phyloP scores from a whole-genome alignment of 306 rosid species.

The Bauhinia variegata region DNA sequence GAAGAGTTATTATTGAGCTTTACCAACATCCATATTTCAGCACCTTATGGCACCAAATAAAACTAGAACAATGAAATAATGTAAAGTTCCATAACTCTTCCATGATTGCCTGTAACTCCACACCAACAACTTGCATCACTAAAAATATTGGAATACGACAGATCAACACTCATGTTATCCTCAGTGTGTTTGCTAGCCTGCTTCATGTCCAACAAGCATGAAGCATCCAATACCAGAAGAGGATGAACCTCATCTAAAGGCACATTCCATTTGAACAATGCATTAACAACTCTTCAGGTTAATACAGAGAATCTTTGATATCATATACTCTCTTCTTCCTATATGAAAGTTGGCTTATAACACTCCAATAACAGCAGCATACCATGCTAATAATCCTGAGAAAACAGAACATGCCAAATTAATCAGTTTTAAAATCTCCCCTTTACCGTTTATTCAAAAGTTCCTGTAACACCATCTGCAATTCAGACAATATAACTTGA shows the following conservation, averaged over 20 bases:
- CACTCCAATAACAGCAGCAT: conserved; percentile 50
- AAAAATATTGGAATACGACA: conserved; percentile 27
- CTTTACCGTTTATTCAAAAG: conserved; percentile 43
- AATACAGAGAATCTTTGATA: conserved; percentile 48
- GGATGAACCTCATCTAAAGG: conserved; percentile 49
- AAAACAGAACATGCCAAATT: conserved; percentile 46
- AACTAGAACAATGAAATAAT: conserved; percentile 30
- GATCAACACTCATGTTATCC: conserved; percentile 38
- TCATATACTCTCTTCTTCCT: conserved; percentile 49
- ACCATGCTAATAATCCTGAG: conserved; percentile 49
- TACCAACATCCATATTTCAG: conserved; percentile 37
- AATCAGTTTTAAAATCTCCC: conserved; percentile 47
- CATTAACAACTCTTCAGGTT: conserved; percentile 46
- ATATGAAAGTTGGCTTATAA: conserved; percentile 42
- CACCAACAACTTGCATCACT: conserved; percentile 39
- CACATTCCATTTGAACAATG: conserved; percentile 40
- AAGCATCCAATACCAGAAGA: conserved; percentile 41
- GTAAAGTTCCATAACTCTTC: conserved; percentile 34
- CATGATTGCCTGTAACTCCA: conserved; percentile 40
- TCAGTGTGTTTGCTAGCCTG: conserved; percentile 41
- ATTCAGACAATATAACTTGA: conserved; percentile 49
- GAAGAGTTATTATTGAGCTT: conserved; percentile 31
- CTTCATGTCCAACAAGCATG: conserved; percentile 36
- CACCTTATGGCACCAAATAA: conserved; percentile 38
- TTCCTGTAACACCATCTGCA: conserved; percentile 59